These are phyloP conservation scores for Gaeumannomyces sp. DNA, from an alignment of 2,329 filamentous ascomycete species.

Conservation along the genomic window DNA sequence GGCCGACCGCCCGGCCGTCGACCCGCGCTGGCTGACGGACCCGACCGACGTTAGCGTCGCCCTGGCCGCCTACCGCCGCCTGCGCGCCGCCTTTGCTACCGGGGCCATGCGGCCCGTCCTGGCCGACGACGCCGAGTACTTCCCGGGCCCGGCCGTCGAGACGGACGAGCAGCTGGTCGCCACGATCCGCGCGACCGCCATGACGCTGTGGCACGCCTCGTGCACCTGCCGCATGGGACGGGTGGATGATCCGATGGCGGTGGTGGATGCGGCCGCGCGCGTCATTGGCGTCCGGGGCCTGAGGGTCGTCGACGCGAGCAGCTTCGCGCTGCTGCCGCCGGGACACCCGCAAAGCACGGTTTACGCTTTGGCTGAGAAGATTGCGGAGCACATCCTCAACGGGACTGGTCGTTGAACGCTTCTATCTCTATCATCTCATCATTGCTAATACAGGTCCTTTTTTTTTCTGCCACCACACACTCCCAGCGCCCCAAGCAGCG, in stretches of 20 bases:
- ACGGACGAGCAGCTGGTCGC: conserved; percentile 7
- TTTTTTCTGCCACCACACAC: too few species aligned
- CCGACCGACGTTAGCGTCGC: conserved; percentile 2
- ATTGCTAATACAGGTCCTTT: neutral
- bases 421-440: neutral
- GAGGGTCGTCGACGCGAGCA: conserved; percentile 18
- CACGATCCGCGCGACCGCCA: neutral
- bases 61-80: neutral
- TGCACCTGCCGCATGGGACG: conserved; percentile 28
- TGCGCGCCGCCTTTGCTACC: neutral
- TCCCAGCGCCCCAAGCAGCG: too few species aligned
- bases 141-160: conserved; percentile 1
- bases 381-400: conserved; percentile 15
- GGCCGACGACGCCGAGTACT: neutral
- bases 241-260: conserved; percentile 11
- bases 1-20: conserved; percentile 19
- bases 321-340: conserved; percentile 14
- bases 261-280: conserved; percentile 17
- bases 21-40: conserved; percentile 18
- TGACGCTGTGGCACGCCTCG: conserved; percentile 19
- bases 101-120: neutral
- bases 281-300: conserved; percentile 17
- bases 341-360: conserved; percentile 17
- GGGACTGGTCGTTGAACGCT: neutral
- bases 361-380: conserved; percentile 21